Evolutionary conservation across 1,284 basidiomycete species (phyloP).

Genomic region (Volvariella surrecta): DNA sequence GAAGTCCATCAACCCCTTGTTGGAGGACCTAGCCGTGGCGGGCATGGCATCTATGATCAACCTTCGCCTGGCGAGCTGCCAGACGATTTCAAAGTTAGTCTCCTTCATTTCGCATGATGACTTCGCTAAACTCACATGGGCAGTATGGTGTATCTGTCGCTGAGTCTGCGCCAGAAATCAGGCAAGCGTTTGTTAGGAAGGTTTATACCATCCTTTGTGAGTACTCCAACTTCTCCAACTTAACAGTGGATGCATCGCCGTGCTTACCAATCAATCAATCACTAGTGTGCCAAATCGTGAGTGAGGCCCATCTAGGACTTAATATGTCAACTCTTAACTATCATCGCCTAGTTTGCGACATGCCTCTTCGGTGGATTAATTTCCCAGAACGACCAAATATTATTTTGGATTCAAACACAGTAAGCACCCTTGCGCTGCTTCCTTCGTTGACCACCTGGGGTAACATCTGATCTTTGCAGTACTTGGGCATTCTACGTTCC

Average conservation of each 20-base stretch:
- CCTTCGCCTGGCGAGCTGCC: constrained; percentile 63
- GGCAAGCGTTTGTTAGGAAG: constrained; percentile 71
- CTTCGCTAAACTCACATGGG: neutral
- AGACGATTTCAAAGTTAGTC: constrained; percentile 74
- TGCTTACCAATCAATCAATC: constrained; percentile 5
- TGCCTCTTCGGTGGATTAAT: constrained; percentile 59
- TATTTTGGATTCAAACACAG: constrained; percentile 67
- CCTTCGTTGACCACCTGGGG: neutral
- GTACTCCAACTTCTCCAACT: constrained; percentile 19
- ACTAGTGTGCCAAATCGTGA: constrained; percentile 64
- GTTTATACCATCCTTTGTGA: constrained; percentile 75
- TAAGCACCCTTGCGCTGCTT: constrained; percentile 20
- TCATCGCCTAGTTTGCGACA: constrained; percentile 47
- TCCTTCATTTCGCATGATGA: constrained; percentile 2
- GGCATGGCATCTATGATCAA: constrained; percentile 59
- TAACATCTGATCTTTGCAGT: constrained; percentile 24
- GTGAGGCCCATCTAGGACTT: constrained; percentile 14
- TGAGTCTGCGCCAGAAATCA: constrained; percentile 64
- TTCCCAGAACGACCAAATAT: constrained; percentile 45
- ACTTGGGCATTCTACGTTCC: constrained; percentile 71
- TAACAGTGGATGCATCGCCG: constrained; percentile 8
- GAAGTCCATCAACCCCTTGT: constrained; percentile 32
- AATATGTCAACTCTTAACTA: constrained; percentile 7
- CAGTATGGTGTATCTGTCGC: constrained; percentile 74
- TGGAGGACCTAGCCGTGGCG: constrained; percentile 32